phyloP scores from a whole-genome alignment of 345 rosid genomes.

The Citrus inodora region DNA sequence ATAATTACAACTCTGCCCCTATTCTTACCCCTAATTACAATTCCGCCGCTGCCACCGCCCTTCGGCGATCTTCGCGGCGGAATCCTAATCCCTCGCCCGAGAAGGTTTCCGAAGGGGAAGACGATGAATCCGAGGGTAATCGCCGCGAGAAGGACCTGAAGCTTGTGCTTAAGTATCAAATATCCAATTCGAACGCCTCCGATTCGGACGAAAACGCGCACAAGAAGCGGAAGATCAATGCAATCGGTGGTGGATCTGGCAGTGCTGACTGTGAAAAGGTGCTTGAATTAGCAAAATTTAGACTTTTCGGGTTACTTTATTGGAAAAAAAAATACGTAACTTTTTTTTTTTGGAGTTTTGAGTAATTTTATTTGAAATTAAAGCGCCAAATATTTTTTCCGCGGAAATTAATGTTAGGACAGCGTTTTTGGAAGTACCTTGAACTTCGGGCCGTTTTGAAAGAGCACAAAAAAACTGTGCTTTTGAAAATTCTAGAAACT shows the following conservation, averaged over 20 bases:
- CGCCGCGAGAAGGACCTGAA: slow-evolving; percentile 56
- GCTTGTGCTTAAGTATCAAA: slow-evolving; percentile 38
- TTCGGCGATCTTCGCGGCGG: slow-evolving; percentile 61
- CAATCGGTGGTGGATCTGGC: slow-evolving; percentile 49
- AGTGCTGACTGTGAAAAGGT: slow-evolving; percentile 37
- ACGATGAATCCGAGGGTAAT: slow-evolving; percentile 22
- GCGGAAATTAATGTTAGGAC: slow-evolving; percentile 14
- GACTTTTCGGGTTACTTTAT: not conserved
- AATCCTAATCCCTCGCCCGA: slow-evolving; percentile 36
- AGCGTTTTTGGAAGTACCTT: slow-evolving; percentile 28
- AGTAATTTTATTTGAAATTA: slow-evolving; percentile 1
- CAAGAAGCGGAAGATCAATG: slow-evolving; percentile 49
- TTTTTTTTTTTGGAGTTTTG: not conserved
- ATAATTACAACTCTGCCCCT: slow-evolving; percentile 20
- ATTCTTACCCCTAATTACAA: slow-evolving; percentile 31
- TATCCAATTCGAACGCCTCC: slow-evolving; percentile 25
- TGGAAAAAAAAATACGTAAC: not conserved
- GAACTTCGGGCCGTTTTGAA: slow-evolving; percentile 39
- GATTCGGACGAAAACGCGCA: slow-evolving; percentile 31
- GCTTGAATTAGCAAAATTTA: not conserved
- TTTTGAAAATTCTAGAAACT: slow-evolving; percentile 22
- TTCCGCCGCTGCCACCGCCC: slow-evolving; percentile 31
- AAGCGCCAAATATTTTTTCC: slow-evolving; percentile 24
- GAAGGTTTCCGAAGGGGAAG: slow-evolving; percentile 20
- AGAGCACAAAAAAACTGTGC: not conserved